phyloP scores from a whole-genome alignment of 1,284 basidiomycete genomes.

The Ganoderma leucocontextum region DNA sequence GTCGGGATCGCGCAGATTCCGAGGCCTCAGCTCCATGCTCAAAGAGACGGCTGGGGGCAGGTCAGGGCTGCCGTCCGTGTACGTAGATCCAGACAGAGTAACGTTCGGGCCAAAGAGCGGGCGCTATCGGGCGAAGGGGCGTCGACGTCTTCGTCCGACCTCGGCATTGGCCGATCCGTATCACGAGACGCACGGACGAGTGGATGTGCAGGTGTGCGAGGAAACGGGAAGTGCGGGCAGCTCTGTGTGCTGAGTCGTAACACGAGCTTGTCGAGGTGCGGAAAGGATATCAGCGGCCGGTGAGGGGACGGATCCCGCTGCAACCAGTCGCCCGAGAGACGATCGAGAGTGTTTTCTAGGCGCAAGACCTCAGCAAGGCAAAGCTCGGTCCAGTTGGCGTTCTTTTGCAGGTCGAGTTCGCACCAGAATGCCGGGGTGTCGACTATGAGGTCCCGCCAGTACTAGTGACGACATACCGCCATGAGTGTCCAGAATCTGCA shows the following conservation, averaged over 20 bases:
- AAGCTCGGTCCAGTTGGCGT: conserved; percentile 3
- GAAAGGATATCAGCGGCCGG: not conserved
- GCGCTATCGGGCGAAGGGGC: not conserved
- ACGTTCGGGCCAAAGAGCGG: not conserved
- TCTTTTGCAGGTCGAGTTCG: not conserved
- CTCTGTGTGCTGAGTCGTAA: not conserved
- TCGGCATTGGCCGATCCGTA: not conserved
- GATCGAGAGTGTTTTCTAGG: not conserved
- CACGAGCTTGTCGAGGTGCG: not conserved
- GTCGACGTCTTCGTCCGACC: no score
- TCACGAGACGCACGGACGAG: not conserved
- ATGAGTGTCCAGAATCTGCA: not conserved
- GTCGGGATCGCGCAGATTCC: no score
- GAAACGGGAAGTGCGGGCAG: not conserved
- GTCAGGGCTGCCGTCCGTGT: no score
- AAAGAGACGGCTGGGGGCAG: no score
- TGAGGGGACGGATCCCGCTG: not conserved
- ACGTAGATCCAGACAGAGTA: no score
- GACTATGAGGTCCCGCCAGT: not conserved
- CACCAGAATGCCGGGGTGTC: not conserved
- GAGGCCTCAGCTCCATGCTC: no score
- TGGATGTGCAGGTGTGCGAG: not conserved
- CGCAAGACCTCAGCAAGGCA: not conserved
- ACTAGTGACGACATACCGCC: not conserved
- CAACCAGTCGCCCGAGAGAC: not conserved